Evolutionary conservation across 306 rosid species (phyloP), one percentile per base, ranked within the genome.

Genomic region (Vachellia pachyceras): DNA sequence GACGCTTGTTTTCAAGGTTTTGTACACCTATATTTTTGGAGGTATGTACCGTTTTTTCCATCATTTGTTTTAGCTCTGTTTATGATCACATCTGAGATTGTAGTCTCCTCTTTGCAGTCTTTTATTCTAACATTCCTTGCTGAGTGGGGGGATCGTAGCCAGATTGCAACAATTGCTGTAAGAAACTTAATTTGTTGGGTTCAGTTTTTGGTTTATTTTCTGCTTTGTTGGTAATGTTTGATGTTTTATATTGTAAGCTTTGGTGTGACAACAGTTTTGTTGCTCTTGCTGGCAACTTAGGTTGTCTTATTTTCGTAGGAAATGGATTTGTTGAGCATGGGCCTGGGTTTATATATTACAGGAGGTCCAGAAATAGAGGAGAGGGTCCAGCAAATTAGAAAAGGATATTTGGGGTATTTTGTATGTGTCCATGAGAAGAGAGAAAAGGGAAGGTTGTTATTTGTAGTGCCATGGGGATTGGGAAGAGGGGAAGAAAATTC

Each of bases 81-180:
- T 29, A 63, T 80, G 83, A 22, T 13, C 77, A 29, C 57, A 45
- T 66, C 84, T 85, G 74, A 71, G 45, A 45, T 44, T 45, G 58
- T 36, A 46, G 33, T 15, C 1, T 81, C 47, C 74, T 76, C n/a
- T 49, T 63, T 23, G 90, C 92, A 94, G 99, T 90, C 99, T 44
- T 96, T 96, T 55, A 78, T 94, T 80, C 86, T 96, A 78, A 96
- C 99, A 55, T 96, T 96, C 84, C 92, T 96, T 70, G 99, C 99
- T 9, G 99, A 96, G 87, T 96, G 99, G 99, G 99, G 99, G 5
- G 99, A 96, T 81, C 99, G 98, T 22, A 96, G 99, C 90, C 99
- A 96, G 87, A 96, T 96, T 82, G 99, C 99, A 0, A 96, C 99
- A 55, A 96, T 96, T 80, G 99, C 99, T 22, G 99, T 96, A 88